Percentiles rank a stretch among this genome's conserved stretches.
Evolutionary conservation across 1,284 basidiomycete genomes (phyloP).

Genomic region (Salmacisia buchloeana): DNA sequence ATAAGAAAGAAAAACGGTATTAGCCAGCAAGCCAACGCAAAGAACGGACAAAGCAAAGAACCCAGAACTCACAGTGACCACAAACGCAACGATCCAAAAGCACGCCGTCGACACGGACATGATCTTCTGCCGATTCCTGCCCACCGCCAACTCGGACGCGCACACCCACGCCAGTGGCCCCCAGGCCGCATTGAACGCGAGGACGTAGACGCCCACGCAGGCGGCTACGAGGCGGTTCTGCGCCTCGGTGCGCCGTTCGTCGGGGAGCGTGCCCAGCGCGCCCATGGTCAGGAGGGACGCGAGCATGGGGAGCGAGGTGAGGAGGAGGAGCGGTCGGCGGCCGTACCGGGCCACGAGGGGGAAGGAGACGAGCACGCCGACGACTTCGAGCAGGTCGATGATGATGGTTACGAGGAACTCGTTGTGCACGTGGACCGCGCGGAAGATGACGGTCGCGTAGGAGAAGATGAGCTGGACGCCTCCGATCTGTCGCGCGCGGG

Average conservation of each 20-base stretch:
- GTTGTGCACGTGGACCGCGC: conserved; percentile 49
- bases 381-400: conserved; percentile 49
- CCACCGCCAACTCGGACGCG: conserved; percentile 28
- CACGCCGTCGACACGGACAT: conserved; percentile 53
- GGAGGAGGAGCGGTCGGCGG: conserved; percentile 53
- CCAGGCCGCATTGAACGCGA: conserved; percentile 54
- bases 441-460: conserved; percentile 49
- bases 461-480: conserved; percentile 53
- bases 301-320: conserved; percentile 52
- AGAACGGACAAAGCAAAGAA: conserved; percentile 42
- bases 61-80: conserved; percentile 53
- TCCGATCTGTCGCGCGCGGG: conserved; percentile 47
- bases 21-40: conserved; percentile 3
- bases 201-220: conserved; percentile 54
- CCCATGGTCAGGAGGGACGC: conserved; percentile 44
- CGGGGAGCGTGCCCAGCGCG: conserved; percentile 11
- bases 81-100: conserved; percentile 55
- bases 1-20: no score
- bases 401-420: conserved; percentile 54
- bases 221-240: conserved; percentile 52
- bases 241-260: conserved; percentile 16
- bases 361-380: conserved; percentile 52
- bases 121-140: conserved; percentile 54
- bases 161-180: conserved; percentile 53
- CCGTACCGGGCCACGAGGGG: conserved; percentile 54